Evolutionary conservation across 495 filamentous ascomycete species (phyloP), one percentile per base, ranked within the genome.

Genomic region (Xylaria venustula): DNA sequence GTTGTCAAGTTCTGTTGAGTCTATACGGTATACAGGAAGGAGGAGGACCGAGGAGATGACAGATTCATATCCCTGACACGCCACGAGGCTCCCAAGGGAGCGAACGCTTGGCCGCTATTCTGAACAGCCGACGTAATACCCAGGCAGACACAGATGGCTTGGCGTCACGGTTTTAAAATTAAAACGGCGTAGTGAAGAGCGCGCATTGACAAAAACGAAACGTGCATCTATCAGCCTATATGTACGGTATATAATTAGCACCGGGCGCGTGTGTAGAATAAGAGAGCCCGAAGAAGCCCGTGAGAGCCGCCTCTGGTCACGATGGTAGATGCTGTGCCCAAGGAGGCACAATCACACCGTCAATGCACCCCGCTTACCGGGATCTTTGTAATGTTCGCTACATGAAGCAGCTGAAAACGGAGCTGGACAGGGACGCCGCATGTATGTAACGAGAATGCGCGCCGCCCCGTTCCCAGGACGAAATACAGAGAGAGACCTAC

Each of bases 321-420:
- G 8, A 23, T 20, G 17, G 19, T 34, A 34, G 30, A 11, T 41
- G 41, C n/a, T 9, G 36, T 34, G 14, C 22, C 1, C n/a, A 5
- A 11, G 30, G 5, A 22, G 42, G n/a, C 34, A 41, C 12, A 42
- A 25, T n/a, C 50, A 26, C 36, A 23, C 34, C 34, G 14, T 12
- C 22, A 34, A 8, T 6, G 34, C 0, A 9, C 8, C 22, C 34
- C 34, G n/a, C 22, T 30, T 36, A 36, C 26, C 26, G 26, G 23
- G 9, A 20, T 17, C 41, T 51, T 36, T 17, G 22, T 25, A 12
- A 36, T 14, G 20, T 6, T 23, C 9, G 19, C 26, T 17, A 28
- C 12, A 22, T 58, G 44, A 49, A 58, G 46, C 45, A 40, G 55
- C 54, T 58, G 54, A 48, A 48, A 58, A 48, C 1, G 15, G 45